Evolutionary conservation across 805 yeast species (phyloP), one percentile per base, ranked within the genome.

Genomic region (Ogataea henricii): DNA sequence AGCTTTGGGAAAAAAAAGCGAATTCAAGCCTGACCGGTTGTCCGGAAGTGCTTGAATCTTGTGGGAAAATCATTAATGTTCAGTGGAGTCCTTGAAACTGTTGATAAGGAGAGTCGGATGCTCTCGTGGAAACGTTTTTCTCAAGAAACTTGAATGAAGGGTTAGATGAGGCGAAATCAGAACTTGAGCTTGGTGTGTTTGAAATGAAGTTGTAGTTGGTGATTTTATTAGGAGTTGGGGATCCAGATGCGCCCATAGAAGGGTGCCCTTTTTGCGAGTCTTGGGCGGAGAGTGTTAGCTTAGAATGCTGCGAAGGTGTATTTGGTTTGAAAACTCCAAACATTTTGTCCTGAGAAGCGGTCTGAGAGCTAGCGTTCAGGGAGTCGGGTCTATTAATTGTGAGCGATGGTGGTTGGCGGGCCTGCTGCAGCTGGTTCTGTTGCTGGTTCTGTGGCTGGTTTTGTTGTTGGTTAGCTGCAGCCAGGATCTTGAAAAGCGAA

Each of bases 101-200:
- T 17, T 36, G 40, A 17, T 36, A 36, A 21, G 37, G 22, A 18
- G 37, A 14, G 9, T 41, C 49, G 22, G 54, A 43, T 27, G 40
- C 46, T 43, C 46, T 46, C 29, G 43, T 29, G 6, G 49, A 27
- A 21, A 37, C 14, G 40, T 42, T 40, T 13, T 29, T 27, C 22
- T 43, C 34, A 16, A 30, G 49, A 13, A 51, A 20, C 27, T 43
- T 47, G 41, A 47, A 29, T 20, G 55, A 45, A 21, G 51, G 37
- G 44, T 46, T 41, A 1, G 54, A 48, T 1, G 57, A 53, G 4
- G 55, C 49, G 12, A 56, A 39, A 13, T 50, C 52, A 14, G 56
- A 46, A n/a, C 51, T 52, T 17, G 58, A 52, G 17, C 48, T 48
- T n/a, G 62, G 57, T 6, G 59, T 56, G 42, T 48, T 53, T 12